Conservation (phyloP, 257 asterid genomes). For the Jacaranda mimosifolia region DNA sequence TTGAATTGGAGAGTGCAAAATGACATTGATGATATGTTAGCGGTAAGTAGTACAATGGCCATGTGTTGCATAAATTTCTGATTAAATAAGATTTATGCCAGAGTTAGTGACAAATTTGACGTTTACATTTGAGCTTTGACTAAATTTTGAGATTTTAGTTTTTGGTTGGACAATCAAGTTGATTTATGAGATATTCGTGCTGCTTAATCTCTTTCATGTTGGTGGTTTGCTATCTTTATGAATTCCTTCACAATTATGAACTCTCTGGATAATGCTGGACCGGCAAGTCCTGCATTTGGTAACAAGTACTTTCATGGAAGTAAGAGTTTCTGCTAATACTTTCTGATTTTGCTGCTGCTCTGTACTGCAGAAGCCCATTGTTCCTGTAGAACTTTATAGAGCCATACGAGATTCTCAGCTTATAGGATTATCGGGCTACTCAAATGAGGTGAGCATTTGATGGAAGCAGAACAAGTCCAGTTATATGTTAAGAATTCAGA, state of each 20-base stretch:
- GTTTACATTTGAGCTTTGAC: too few species aligned
- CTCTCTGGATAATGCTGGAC: not conserved
- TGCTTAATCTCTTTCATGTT: not conserved
- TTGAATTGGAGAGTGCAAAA: slow-evolving; percentile 73
- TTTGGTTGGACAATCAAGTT: too few species aligned
- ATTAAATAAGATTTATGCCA: not conserved
- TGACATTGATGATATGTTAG: slow-evolving; percentile 70
- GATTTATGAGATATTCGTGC: too few species aligned
- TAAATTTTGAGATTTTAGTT: too few species aligned
- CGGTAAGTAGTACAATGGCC: slow-evolving; percentile 47
- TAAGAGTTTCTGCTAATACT: not conserved
- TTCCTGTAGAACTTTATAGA: slow-evolving; percentile 64
- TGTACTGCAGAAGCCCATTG: slow-evolving; percentile 64
- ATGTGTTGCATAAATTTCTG: not conserved
- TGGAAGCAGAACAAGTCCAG: slow-evolving; percentile 23
- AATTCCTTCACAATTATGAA: not conserved
- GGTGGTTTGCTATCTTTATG: not conserved
- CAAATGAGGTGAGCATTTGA: slow-evolving; percentile 58
- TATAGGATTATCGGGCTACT: slow-evolving; percentile 70
- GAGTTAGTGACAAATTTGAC: too few species aligned
- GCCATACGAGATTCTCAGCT: slow-evolving; percentile 79
- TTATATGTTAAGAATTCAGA: not conserved
- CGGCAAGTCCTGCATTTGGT: not conserved
- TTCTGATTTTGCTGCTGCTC: slow-evolving; percentile 15
- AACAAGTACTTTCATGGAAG: not conserved